These are phyloP conservation scores for Fragilariopsis cylindrus DNA, from an alignment of 108 stramenopile species.

Conservation along the genomic window DNA sequence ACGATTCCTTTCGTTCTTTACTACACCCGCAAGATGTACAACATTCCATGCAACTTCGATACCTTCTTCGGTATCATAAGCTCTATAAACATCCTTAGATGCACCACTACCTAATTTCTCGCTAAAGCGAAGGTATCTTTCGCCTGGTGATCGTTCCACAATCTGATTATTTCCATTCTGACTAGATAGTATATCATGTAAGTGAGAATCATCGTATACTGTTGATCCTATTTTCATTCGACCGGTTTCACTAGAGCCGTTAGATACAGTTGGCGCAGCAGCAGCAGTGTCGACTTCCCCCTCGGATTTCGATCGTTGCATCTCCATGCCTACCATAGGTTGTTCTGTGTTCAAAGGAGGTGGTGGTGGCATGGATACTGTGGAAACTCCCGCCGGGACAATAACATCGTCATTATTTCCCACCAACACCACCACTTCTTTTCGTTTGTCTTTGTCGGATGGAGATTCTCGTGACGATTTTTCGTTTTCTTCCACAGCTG, in stretches of 20 bases:
- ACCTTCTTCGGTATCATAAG: conserved; percentile 96
- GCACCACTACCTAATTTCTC: conserved; percentile 95
- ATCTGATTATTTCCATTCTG: conserved; percentile 48
- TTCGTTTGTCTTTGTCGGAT: neutral
- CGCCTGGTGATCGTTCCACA: conserved; percentile 87
- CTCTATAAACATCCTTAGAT: conserved; percentile 95
- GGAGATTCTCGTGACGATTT: neutral
- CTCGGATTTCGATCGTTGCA: neutral
- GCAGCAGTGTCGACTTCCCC: neutral
- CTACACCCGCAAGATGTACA: conserved; percentile 87
- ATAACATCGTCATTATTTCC: neutral
- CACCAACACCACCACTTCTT: neutral
- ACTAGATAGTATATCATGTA: conserved; percentile 31
- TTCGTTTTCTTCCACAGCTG: too few relatives aligned
- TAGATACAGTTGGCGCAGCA: neutral
- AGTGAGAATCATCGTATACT: neutral
- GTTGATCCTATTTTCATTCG: neutral
- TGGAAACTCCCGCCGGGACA: neutral
- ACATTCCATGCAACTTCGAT: conserved; percentile 99
- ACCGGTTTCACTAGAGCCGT: neutral
- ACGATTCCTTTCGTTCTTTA: conserved; percentile 83
- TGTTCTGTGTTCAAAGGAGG: neutral
- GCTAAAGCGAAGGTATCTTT: conserved; percentile 94
- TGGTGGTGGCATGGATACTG: neutral
- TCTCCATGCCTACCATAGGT: neutral